Evolutionary conservation across 768 basidiomycete species (phyloP), one percentile per base, ranked within the genome.

Genomic region (Agrocybe chaxingu): DNA sequence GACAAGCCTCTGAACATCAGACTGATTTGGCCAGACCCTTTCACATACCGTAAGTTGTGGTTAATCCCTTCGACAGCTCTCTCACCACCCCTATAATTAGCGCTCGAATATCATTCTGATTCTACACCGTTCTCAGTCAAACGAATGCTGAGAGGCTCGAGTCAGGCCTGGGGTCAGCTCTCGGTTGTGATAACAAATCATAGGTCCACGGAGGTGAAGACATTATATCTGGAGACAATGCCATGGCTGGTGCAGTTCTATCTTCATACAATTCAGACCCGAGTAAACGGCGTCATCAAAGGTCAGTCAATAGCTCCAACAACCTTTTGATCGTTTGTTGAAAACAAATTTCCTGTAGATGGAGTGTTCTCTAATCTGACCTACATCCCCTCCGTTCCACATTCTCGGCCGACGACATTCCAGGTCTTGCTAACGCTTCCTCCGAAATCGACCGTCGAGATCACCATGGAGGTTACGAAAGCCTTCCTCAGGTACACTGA

Each of bases 241-340:
- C 97, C 96, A 3, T 96, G 94, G 84, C 84, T 93, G 60, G 75
- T 98, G 34, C 87, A 92, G 51, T 85, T 91, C 42, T 93, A 89
- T 71, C 71, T 96, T 55, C 88, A 92, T 67, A 93, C 93, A 6
- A 69, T 96, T 45, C 65, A 70, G 13, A 69, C 82, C 1, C 63
- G 68, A 18, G 63, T 83, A 9, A 69, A 82, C 43, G 82, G 79
- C 6, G 58, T 64, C 8, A 46, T 64, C 16, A 71, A 74, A 54
- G 72, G 85, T 82, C 53, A 42, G 79, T 57, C 32, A 42, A n/a
- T 31, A 3, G 36, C 46, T 31, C 16, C 37, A 29, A 4, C 24
- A 18, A 29, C 18, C 39, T 29, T 42, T 24, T 43, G 12, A 32
- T 42, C 40, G 47, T 51, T 43, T 51, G 12, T 42, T 49, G 50